phyloP scores from a whole-genome alignment of 208 protist genomes.

The Acanthamoeba sp. region DNA sequence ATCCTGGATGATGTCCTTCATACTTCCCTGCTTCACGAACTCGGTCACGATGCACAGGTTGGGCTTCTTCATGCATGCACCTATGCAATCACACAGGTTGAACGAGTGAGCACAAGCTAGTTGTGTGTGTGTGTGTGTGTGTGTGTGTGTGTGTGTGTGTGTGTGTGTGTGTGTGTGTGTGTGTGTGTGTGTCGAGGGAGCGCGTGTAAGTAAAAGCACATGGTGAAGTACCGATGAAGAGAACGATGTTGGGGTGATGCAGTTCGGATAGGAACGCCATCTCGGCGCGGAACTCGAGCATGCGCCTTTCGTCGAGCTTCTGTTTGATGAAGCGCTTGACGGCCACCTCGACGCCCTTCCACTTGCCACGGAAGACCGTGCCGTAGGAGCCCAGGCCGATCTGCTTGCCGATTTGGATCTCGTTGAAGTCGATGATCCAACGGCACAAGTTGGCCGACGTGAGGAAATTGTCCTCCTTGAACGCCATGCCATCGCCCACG shows the following conservation, averaged over 20 bases:
- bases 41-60: background rate
- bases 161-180: too few species aligned
- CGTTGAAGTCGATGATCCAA: too few species aligned
- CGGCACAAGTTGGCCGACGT: background rate
- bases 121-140: too few species aligned
- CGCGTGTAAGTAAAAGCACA: too few species aligned
- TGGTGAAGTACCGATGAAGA: background rate
- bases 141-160: too few species aligned
- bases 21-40: background rate
- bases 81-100: background rate
- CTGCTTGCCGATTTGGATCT: background rate
- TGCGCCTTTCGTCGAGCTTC: too few species aligned
- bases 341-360: too few species aligned
- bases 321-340: too few species aligned
- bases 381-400: background rate
- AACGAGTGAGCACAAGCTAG: too few species aligned
- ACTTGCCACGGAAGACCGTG: background rate
- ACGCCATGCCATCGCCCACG: background rate
- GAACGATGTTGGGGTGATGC: background rate
- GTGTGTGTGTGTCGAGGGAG: too few species aligned
- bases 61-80: background rate
- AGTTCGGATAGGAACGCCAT: too few species aligned
- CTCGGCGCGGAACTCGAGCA: too few species aligned
- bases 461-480: conserved; percentile 1
- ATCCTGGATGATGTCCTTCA: background rate